Evolutionary conservation across 495 filamentous ascomycete species (phyloP).

Genomic region (Chaetomium cochliodes): DNA sequence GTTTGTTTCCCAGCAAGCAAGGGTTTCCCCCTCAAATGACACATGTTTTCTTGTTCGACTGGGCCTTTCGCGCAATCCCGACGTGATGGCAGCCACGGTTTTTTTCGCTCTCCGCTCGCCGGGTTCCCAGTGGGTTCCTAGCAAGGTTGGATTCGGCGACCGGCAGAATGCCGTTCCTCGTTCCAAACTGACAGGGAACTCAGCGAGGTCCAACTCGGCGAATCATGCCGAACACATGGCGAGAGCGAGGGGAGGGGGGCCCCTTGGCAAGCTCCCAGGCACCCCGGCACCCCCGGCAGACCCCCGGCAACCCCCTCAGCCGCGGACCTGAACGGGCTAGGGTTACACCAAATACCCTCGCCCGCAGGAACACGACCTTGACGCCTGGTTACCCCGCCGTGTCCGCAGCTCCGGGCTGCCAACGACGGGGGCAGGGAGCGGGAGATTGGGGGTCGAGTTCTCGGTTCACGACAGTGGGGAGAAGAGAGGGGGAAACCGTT

Average conservation of each 20-base stretch:
- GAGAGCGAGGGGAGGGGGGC: neutral
- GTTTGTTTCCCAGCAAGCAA: neutral
- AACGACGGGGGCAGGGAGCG: neutral
- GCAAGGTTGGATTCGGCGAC: too few species aligned
- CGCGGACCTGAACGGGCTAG: conserved; percentile 3
- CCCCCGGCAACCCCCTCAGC: neutral
- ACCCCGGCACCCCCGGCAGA: neutral
- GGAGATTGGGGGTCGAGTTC: neutral
- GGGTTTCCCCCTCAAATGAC: neutral
- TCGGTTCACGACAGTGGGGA: neutral
- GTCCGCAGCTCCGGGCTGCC: neutral
- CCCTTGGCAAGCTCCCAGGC: too few species aligned
- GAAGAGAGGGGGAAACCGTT: neutral
- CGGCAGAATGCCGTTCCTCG: too few species aligned
- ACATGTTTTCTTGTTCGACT: neutral
- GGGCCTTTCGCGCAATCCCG: neutral
- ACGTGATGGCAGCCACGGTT: neutral
- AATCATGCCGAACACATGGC: neutral
- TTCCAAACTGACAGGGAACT: neutral
- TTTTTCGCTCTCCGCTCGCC: neutral
- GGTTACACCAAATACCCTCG: neutral
- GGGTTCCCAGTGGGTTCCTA: too few species aligned
- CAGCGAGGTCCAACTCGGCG: neutral
- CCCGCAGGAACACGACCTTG: neutral
- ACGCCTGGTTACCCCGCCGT: neutral